A percentile compares a stretch with the other conserved stretches of the same genome.
Evolutionary conservation across 495 filamentous ascomycete species (phyloP).

Genomic region (Physcia stellaris): DNA sequence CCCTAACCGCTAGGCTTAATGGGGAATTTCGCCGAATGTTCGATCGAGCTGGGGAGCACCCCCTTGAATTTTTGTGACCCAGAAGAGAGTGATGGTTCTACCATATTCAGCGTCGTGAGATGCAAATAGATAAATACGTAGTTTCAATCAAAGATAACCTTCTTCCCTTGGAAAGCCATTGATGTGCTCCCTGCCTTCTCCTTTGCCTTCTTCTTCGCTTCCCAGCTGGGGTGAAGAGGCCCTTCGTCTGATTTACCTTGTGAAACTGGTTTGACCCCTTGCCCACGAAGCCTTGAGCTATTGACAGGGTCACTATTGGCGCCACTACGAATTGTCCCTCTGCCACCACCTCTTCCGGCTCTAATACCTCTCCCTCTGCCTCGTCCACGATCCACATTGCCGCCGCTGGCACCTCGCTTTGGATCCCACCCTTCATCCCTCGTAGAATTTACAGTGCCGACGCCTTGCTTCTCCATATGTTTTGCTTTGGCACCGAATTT

Average conservation of each 20-base stretch:
- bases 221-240: conserved; percentile 83
- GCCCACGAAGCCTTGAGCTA: neutral
- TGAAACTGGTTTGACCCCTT: conserved; percentile 6
- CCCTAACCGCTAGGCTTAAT: too few species aligned
- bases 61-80: too few species aligned
- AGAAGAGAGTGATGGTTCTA: too few species aligned
- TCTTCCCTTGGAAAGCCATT: conserved; percentile 69
- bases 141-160: conserved; percentile 70
- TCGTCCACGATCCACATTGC: conserved; percentile 8
- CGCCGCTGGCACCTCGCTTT: conserved; percentile 26
- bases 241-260: conserved; percentile 47
- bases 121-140: too few species aligned
- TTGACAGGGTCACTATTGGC: conserved; percentile 14
- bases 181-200: conserved; percentile 45
- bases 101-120: too few species aligned
- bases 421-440: conserved; percentile 37
- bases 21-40: too few species aligned
- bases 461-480: conserved; percentile 39
- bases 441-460: conserved; percentile 15
- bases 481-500: conserved; percentile 70
- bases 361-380: conserved; percentile 3
- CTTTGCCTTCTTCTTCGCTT: conserved; percentile 76
- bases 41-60: too few species aligned
- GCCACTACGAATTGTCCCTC: conserved; percentile 5
- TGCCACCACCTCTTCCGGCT: conserved; percentile 7